Percentiles rank a stretch among this genome's conserved stretches.
Conservation (phyloP, 2,329 filamentous ascomycete species). For the Arthrinium puccinioides region DNA sequence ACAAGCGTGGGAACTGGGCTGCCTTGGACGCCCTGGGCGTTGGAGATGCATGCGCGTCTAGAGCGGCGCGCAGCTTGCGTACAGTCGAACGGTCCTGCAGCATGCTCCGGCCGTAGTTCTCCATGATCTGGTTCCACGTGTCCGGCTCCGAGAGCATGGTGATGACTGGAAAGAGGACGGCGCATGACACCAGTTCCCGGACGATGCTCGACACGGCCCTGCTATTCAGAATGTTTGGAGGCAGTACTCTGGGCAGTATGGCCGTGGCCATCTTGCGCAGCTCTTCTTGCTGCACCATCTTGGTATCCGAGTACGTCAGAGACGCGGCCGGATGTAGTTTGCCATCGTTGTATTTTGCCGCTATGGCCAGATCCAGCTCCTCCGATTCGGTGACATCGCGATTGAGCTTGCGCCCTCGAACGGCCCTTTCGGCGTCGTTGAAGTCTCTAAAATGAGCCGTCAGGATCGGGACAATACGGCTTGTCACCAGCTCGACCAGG, state of each 20-base stretch:
- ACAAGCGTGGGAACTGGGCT: conserved; percentile 71
- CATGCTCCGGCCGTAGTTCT: conserved; percentile 77
- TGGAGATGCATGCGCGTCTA: conserved; percentile 91
- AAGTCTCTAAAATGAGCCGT: conserved; percentile 87
- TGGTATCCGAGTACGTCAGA: conserved; percentile 76
- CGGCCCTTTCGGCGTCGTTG: conserved; percentile 78
- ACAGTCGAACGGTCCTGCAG: conserved; percentile 95
- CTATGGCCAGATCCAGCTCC: conserved; percentile 90
- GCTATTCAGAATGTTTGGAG: conserved; percentile 67
- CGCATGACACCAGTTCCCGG: conserved; percentile 86
- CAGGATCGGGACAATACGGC: conserved; percentile 77
- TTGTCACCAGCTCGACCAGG: conserved; percentile 75
- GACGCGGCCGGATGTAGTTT: conserved; percentile 82
- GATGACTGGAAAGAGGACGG: conserved; percentile 77
- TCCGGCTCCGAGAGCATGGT: conserved; percentile 82
- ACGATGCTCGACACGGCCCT: conserved; percentile 73
- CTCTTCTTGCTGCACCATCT: conserved; percentile 81
- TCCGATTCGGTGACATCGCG: conserved; percentile 91
- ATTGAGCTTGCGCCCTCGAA: conserved; percentile 82
- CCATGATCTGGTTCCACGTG: conserved; percentile 95
- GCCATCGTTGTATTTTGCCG: conserved; percentile 85
- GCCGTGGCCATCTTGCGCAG: conserved; percentile 66
- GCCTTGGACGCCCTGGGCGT: conserved; percentile 57
- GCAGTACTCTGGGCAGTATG: conserved; percentile 69
- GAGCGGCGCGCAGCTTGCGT: conserved; percentile 78